Conservation (phyloP, 1,139 yeast species). For the Yamadazyma mexicana region DNA sequence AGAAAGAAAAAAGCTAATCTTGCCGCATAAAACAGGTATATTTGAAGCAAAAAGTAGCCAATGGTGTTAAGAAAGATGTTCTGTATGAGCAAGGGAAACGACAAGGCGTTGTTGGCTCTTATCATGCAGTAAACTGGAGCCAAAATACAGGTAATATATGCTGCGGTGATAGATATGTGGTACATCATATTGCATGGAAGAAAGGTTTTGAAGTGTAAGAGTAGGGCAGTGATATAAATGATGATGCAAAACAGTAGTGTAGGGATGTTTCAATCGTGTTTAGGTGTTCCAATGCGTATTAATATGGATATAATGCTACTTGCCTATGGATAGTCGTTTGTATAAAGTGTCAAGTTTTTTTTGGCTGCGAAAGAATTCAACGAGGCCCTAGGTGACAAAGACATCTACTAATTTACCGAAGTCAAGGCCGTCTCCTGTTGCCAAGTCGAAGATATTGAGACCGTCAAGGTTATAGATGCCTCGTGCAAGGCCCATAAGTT, state of each 20-base stretch:
- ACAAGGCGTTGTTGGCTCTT: background rate
- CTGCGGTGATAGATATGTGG: conserved; percentile 1
- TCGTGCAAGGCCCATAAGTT: conserved; percentile 58
- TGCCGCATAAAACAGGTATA: background rate
- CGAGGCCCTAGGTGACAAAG: conserved; percentile 45
- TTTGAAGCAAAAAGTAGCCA: conserved; percentile 4
- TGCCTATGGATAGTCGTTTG: background rate
- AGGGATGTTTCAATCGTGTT: no score
- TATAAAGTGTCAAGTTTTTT: background rate
- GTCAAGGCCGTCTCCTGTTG: conserved; percentile 68
- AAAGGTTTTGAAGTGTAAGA: no score
- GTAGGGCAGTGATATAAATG: no score
- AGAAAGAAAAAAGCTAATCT: background rate
- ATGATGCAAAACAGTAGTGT: no score
- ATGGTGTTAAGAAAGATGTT: conserved; percentile 3
- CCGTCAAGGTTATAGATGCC: conserved; percentile 71
- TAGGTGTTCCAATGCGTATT: no score
- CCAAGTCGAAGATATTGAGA: conserved; percentile 60
- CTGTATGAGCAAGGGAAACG: background rate
- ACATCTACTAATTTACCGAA: conserved; percentile 74
- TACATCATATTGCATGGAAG: background rate
- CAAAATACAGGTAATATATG: conserved; percentile 1
- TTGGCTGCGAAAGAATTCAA: background rate
- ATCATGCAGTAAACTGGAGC: conserved; percentile 4
- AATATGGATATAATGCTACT: background rate